Evolutionary conservation across 163 green algal species (phyloP).

Genomic region (Chlamydomonas reinhardtii): DNA sequence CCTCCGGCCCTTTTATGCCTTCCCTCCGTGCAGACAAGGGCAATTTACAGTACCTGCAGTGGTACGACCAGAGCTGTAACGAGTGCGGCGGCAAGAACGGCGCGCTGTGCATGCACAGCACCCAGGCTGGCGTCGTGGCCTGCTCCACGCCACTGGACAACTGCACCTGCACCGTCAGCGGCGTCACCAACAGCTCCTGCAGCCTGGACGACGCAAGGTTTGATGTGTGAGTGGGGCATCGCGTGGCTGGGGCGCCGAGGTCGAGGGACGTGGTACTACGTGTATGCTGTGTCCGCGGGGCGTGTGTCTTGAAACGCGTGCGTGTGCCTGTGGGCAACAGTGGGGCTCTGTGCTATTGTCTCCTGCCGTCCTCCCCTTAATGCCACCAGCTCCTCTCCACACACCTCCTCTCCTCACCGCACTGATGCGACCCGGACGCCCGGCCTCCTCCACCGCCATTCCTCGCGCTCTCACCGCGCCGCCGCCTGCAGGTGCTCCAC

Average conservation of each 20-base stretch:
- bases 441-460: too few relatives aligned
- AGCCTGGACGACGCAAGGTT: slow-evolving; percentile 21
- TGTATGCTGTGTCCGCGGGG: too few relatives aligned
- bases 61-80: slow-evolving; percentile 53
- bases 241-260: not conserved
- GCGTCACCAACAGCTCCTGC: slow-evolving; percentile 11
- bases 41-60: slow-evolving; percentile 43
- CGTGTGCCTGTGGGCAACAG: too few relatives aligned
- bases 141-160: slow-evolving; percentile 47
- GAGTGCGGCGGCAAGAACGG: slow-evolving; percentile 37
- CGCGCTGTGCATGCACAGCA: slow-evolving; percentile 44
- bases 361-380: too few relatives aligned
- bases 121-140: not conserved
- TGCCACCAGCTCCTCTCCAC: too few relatives aligned
- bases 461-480: not conserved
- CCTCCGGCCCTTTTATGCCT: too few relatives aligned
- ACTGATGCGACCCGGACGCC: too few relatives aligned
- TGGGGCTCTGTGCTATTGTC: too few relatives aligned
- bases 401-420: too few relatives aligned
- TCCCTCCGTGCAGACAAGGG: slow-evolving; percentile 19
- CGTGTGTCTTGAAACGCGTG: too few relatives aligned
- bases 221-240: slow-evolving; percentile 7
- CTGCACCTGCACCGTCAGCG: slow-evolving; percentile 38
- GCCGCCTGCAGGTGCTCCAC: slow-evolving; percentile 48
- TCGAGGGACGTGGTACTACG: too few relatives aligned